phyloP scores from a whole-genome alignment of 2,329 filamentous ascomycete species.

The Truncatella angustata region DNA sequence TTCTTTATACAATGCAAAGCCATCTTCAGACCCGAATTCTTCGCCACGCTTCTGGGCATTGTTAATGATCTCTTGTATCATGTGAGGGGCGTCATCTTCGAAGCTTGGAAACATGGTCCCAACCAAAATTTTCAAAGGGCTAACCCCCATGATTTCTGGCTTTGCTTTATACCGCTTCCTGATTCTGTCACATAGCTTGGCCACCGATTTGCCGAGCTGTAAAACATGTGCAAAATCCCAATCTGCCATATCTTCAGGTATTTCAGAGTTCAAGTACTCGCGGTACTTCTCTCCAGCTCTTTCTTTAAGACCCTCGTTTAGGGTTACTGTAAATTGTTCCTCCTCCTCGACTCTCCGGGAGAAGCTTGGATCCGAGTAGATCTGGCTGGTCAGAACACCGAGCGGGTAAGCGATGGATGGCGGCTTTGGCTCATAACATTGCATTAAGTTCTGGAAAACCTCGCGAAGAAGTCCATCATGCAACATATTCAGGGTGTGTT shows the following conservation, averaged over 20 bases:
- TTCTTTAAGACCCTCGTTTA: constrained; percentile 69
- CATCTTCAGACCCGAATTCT: constrained; percentile 85
- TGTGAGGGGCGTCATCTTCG: constrained; percentile 81
- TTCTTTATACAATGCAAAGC: constrained; percentile 90
- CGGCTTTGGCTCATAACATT: constrained; percentile 85
- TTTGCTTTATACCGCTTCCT: constrained; percentile 89
- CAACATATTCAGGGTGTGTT: constrained; percentile 69
- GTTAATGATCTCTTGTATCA: constrained; percentile 78
- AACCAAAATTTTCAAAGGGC: constrained; percentile 67
- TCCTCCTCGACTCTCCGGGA: constrained; percentile 67
- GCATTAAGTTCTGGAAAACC: constrained; percentile 81
- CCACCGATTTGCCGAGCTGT: constrained; percentile 80
- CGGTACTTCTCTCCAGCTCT: constrained; percentile 80
- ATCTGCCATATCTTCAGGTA: constrained; percentile 75
- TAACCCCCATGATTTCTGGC: constrained; percentile 78
- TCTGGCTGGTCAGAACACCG: constrained; percentile 77
- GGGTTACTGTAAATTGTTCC: constrained; percentile 67
- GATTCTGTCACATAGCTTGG: constrained; percentile 82
- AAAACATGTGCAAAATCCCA: constrained; percentile 94
- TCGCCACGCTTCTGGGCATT: constrained; percentile 65
- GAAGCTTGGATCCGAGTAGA: constrained; percentile 77
- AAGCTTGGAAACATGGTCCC: constrained; percentile 85
- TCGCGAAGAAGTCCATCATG: constrained; percentile 84
- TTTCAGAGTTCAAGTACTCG: constrained; percentile 72
- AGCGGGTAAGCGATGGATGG: constrained; percentile 78